Evolutionary conservation across 23 red algal genomes (phyloP).

Genomic region (Gracilaria caudata): DNA sequence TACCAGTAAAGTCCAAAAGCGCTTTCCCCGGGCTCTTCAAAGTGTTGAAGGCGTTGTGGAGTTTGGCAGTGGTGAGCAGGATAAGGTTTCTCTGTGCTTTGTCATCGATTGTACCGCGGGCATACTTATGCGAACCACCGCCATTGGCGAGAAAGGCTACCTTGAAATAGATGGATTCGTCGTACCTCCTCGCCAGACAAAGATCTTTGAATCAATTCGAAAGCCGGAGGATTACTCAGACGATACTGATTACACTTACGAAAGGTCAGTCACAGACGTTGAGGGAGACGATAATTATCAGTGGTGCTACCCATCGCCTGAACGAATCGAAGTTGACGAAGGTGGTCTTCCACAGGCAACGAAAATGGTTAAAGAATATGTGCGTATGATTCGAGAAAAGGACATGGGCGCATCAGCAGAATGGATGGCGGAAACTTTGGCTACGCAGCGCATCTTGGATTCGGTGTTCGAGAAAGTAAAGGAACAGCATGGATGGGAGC

Average conservation of each 20-base stretch:
- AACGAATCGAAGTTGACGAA: slow-evolving; percentile 15
- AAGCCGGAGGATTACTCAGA: neutral
- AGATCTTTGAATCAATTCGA: slow-evolving; percentile 13
- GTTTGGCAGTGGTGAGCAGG: slow-evolving; percentile 26
- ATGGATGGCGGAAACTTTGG: slow-evolving; percentile 57
- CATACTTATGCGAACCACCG: slow-evolving; percentile 11
- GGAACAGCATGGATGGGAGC: slow-evolving; percentile 4
- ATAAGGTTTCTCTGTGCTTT: slow-evolving; percentile 50
- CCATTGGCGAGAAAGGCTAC: slow-evolving; percentile 50
- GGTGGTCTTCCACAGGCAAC: slow-evolving; percentile 34
- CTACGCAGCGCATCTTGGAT: slow-evolving; percentile 60
- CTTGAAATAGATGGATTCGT: slow-evolving; percentile 75
- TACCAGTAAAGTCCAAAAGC: slow-evolving; percentile 8
- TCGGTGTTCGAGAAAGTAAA: slow-evolving; percentile 29
- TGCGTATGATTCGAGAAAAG: slow-evolving; percentile 42
- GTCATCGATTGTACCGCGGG: slow-evolving; percentile 39
- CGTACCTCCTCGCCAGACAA: slow-evolving; percentile 29
- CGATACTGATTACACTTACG: slow-evolving; percentile 9
- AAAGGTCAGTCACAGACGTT: slow-evolving; percentile 17
- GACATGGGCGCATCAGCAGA: slow-evolving; percentile 30
- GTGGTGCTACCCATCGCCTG: slow-evolving; percentile 14
- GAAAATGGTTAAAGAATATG: slow-evolving; percentile 71
- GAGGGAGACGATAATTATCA: slow-evolving; percentile 35
- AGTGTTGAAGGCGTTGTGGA: slow-evolving; percentile 29
- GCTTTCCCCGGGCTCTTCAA: neutral